Evolutionary conservation across 129 eudicot species (phyloP).

Genomic region (Calendula officinalis): DNA sequence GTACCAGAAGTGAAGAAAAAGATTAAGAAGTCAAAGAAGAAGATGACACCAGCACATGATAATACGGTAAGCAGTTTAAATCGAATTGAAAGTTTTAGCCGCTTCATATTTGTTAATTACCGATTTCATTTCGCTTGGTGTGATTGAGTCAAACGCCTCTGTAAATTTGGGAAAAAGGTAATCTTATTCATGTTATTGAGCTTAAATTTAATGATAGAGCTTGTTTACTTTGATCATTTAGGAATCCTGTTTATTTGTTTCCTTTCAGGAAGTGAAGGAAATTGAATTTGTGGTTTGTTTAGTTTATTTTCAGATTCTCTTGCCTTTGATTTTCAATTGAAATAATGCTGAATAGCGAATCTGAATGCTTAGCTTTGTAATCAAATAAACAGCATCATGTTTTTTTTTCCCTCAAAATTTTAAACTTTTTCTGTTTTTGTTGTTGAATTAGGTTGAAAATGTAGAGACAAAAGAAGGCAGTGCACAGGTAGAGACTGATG

Average conservation of each 20-base stretch:
- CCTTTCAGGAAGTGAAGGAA: constrained; percentile 8
- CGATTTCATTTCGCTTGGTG: neutral
- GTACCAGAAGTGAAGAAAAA: constrained; percentile 28
- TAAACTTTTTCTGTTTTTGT: neutral
- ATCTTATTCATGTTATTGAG: neutral
- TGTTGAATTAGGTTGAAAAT: constrained; percentile 39
- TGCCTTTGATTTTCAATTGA: neutral
- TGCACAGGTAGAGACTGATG: constrained; percentile 30
- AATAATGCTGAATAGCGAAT: neutral
- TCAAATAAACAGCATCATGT: neutral
- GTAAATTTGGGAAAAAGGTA: neutral
- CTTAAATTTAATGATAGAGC: neutral
- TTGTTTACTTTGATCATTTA: neutral
- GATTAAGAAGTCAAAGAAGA: constrained; percentile 39
- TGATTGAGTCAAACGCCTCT: neutral
- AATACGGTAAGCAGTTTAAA: constrained; percentile 42
- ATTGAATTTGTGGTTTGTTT: constrained; percentile 3
- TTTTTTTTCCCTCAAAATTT: neutral
- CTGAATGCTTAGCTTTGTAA: neutral
- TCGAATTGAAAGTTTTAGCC: neutral
- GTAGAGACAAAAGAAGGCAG: constrained; percentile 38
- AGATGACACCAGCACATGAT: constrained; percentile 15
- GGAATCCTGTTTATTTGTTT: constrained; percentile 5
- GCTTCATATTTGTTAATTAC: neutral
- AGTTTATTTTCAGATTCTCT: neutral